Evolutionary conservation across 345 rosid species (phyloP).

Genomic region (Noccaea caerulescens): DNA sequence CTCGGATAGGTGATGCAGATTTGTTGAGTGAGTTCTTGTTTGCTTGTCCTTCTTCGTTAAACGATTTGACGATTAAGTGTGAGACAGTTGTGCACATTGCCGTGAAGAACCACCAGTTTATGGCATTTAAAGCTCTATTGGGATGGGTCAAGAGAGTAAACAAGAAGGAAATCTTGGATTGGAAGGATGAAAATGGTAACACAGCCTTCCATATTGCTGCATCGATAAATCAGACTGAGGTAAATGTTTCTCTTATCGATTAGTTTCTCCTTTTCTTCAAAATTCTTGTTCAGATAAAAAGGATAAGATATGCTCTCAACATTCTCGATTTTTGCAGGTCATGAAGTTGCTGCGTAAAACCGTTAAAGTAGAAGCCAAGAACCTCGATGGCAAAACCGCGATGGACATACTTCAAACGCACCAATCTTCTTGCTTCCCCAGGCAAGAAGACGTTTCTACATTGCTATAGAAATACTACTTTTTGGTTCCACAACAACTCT

Average conservation of each 20-base stretch:
- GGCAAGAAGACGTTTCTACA: not conserved
- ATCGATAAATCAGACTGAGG: too few species aligned
- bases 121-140: not conserved
- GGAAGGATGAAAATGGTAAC: not conserved
- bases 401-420: constrained; percentile 31
- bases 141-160: not conserved
- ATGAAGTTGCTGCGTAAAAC: constrained; percentile 17
- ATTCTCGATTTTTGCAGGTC: constrained; percentile 11
- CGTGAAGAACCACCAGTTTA: not conserved
- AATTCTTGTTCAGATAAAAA: not conserved
- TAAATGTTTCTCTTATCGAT: too few species aligned
- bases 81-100: constrained; percentile 39
- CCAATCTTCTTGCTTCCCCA: not conserved
- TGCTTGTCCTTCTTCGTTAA: constrained; percentile 35
- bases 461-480: not conserved
- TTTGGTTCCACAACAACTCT: not conserved
- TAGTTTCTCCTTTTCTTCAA: too few species aligned
- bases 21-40: constrained; percentile 23
- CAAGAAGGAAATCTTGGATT: not conserved
- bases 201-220: too few species aligned
- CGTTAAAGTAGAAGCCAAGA: constrained; percentile 34
- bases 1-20: not conserved
- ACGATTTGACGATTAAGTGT: constrained; percentile 39
- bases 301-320: too few species aligned
- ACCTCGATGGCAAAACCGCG: constrained; percentile 35